These are phyloP conservation scores for Pelargonium cotyledonis DNA, from an alignment of 441 rosid species.

Conservation along the genomic window DNA sequence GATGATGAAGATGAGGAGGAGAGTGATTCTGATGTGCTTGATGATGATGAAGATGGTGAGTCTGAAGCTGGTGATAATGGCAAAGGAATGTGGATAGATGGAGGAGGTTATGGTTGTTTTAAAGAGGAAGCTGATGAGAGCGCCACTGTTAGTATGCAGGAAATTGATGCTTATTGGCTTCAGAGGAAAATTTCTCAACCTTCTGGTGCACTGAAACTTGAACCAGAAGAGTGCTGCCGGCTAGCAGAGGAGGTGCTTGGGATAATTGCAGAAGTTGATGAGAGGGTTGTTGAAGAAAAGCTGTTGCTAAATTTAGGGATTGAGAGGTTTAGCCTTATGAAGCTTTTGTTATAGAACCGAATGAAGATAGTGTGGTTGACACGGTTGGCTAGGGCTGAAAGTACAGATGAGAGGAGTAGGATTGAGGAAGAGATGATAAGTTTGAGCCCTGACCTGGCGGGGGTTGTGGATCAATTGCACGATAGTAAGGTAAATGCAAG, in stretches of 20 bases:
- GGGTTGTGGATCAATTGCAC: conserved; percentile 84
- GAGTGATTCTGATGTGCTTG: neutral
- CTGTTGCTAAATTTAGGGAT: conserved; percentile 52
- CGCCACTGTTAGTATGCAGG: neutral
- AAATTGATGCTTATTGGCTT: conserved; percentile 5
- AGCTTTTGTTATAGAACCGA: conserved; percentile 58
- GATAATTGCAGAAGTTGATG: conserved; percentile 78
- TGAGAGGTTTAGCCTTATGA: conserved; percentile 67
- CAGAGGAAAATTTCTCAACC: conserved; percentile 33
- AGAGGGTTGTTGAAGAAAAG: conserved; percentile 69
- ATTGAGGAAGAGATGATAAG: conserved; percentile 82
- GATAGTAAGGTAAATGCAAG: conserved; percentile 88
- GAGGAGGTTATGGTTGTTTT: neutral
- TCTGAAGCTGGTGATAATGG: neutral
- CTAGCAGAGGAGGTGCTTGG: conserved; percentile 89
- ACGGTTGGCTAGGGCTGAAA: conserved; percentile 86
- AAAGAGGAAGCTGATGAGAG: neutral
- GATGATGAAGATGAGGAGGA: neutral
- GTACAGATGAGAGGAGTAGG: conserved; percentile 65
- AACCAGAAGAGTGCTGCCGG: conserved; percentile 74
- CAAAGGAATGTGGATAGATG: neutral
- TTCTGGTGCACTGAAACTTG: conserved; percentile 61
- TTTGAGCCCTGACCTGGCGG: conserved; percentile 57
- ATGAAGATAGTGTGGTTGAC: conserved; percentile 92
- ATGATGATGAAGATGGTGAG: neutral